Evolutionary conservation across 2,329 filamentous ascomycete genomes (phyloP), one percentile per base, ranked within the genome.

Genomic region (Colletotrichum tabaci): DNA sequence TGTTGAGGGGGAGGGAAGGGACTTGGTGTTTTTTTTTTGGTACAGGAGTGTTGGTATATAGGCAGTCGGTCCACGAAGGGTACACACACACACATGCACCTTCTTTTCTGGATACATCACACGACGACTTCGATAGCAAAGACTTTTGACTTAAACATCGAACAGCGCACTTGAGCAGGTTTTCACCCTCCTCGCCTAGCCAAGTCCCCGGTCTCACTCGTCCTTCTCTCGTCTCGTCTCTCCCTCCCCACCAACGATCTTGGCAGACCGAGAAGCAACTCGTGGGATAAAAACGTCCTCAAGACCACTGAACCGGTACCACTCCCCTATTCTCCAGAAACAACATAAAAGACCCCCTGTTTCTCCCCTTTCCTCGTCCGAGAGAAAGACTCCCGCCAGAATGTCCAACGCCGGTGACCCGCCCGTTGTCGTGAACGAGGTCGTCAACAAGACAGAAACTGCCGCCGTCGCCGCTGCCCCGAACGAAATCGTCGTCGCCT

Each of bases 391-490:
- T 40, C 30, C 21, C 35, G 35, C 7, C 42, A 26, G 7, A 15
- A 62, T 62, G 60, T 61, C 58, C 8, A 30, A 16, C 8, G 30
- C 3, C 35, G 46, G 60, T 40, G 46, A 15, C 50, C 1, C 21
- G 18, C 13, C 60, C 55, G 55, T 58, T 15, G 60, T 62, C n/a
- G 47, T 52, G 1, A 52, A 62, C 35, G 60, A 62, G 15, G 30
- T 50, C 21, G 16, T 50, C 60, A 46, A 46, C 30, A 13, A 4
- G 9, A n/a, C 35, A 8, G 30, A 35, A 35, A 35, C 30, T 8
- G 35, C 35, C 35, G 35, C 9, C 35, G 35, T 38, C 35, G 35
- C 35, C 35, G 35, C 60, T n/a, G 18, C 9, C 30, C 47, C 23
- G 9, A 52, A 62, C 21, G 60, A 62, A 15, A 50, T 62, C 13